Evolutionary conservation across 345 rosid genomes (phyloP).

Genomic region (Bruguiera gymnorhiza): DNA sequence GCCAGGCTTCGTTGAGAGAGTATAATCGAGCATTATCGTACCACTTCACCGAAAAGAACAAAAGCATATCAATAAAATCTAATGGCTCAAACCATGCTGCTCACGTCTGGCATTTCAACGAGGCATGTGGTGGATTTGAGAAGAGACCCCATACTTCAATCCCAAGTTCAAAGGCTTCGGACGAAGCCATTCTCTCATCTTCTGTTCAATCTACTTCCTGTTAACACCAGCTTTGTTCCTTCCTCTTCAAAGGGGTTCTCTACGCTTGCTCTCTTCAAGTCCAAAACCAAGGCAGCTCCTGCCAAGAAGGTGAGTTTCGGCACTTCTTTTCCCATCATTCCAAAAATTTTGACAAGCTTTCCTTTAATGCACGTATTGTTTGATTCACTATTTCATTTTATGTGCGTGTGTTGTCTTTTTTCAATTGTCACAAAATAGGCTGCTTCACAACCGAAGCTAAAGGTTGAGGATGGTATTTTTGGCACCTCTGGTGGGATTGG

Average conservation of each 20-base stretch:
- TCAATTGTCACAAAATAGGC: background rate
- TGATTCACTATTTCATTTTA: background rate
- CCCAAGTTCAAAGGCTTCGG: constrained; percentile 46
- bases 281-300: constrained; percentile 74
- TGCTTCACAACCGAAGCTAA: constrained; percentile 34
- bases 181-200: constrained; percentile 42
- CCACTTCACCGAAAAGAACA: background rate
- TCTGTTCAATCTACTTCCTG: constrained; percentile 31
- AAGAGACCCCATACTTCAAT: constrained; percentile 47
- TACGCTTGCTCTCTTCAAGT: constrained; percentile 71
- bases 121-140: constrained; percentile 38
- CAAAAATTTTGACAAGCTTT: background rate
- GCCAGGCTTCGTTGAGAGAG: background rate
- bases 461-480: constrained; percentile 83
- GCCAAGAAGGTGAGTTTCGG: constrained; percentile 46
- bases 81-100: constrained; percentile 89
- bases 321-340: background rate
- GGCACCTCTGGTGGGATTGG: constrained; percentile 98
- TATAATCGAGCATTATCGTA: background rate
- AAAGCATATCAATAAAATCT: background rate
- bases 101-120: constrained; percentile 62
- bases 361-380: background rate
- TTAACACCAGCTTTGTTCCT: constrained; percentile 17
- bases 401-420: background rate
- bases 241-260: constrained; percentile 26